phyloP scores from a whole-genome alignment of 2,329 filamentous ascomycete genomes.

The Scopulariopsis brevicaulis region DNA sequence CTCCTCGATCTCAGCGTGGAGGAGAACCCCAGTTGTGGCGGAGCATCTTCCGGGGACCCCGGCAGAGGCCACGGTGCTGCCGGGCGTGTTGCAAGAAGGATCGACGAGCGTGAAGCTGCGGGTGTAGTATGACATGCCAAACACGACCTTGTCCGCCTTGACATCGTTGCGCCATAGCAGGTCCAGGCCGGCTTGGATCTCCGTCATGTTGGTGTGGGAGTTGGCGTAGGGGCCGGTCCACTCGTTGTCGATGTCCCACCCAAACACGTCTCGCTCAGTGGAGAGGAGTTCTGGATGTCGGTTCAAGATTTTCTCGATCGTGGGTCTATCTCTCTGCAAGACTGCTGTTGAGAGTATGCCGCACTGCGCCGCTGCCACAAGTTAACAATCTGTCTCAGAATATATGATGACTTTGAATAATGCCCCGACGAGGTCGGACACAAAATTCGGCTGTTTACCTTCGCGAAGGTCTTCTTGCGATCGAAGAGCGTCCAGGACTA shows the following conservation, averaged over 20 bases:
- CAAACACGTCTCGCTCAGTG: too few species aligned
- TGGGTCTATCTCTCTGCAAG: too few species aligned
- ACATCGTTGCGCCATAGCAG: constrained; percentile 34
- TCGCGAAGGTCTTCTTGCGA: too few species aligned
- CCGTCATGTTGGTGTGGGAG: constrained; percentile 30
- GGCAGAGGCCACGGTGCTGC: constrained; percentile 4
- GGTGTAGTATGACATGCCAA: constrained; percentile 32
- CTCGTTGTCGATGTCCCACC: constrained; percentile 17
- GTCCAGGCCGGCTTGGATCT: constrained; percentile 26
- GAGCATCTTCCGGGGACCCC: constrained; percentile 14
- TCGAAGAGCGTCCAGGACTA: too few species aligned
- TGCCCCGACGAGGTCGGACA: too few species aligned
- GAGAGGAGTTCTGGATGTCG: too few species aligned
- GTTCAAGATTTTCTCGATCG: too few species aligned
- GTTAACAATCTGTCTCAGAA: too few species aligned
- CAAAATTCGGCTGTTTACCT: too few species aligned
- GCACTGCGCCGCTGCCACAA: too few species aligned
- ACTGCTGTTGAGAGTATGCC: too few species aligned
- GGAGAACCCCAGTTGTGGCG: constrained; percentile 16
- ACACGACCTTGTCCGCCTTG: constrained; percentile 22
- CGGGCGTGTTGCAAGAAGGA: constrained; percentile 6
- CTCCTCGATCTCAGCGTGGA: constrained; percentile 18
- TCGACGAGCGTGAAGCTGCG: constrained; percentile 7
- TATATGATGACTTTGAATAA: too few species aligned
- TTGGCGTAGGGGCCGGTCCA: constrained; percentile 16